Conservation (phyloP, 805 yeast genomes). For the Ogataea thermomethanolica region DNA sequence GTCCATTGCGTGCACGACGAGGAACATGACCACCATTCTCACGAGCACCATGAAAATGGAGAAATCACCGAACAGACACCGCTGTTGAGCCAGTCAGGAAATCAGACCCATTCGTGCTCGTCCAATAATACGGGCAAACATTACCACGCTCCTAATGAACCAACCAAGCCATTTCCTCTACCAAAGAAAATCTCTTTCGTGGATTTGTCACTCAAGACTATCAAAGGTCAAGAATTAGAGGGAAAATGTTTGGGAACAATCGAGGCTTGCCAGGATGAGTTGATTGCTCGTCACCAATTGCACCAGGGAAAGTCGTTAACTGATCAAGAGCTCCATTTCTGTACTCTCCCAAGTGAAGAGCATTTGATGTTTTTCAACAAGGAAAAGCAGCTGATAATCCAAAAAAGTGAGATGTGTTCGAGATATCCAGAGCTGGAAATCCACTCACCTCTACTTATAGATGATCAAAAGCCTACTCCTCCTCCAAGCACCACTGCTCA, state of each 20-base stretch:
- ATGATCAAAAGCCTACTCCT: constrained; percentile 5
- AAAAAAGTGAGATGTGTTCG: constrained; percentile 22
- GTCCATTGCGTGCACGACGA: constrained; percentile 77
- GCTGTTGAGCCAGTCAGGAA: neutral
- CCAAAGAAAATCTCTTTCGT: constrained; percentile 22
- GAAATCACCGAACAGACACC: neutral
- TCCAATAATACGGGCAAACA: constrained; percentile 1
- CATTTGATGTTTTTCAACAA: constrained; percentile 31
- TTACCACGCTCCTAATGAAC: neutral
- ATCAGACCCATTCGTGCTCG: neutral
- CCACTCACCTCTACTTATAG: constrained; percentile 30
- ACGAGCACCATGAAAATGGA: neutral
- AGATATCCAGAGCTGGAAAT: constrained; percentile 32
- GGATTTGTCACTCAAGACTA: constrained; percentile 31
- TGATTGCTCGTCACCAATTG: constrained; percentile 22
- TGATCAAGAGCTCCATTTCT: constrained; percentile 28
- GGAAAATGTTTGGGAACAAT: constrained; percentile 34
- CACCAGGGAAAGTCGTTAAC: constrained; percentile 15
- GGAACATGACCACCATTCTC: constrained; percentile 17
- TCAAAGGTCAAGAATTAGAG: constrained; percentile 26
- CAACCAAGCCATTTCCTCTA: neutral
- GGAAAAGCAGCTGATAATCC: constrained; percentile 25
- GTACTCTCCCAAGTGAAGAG: constrained; percentile 34
- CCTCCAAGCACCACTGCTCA: neutral
- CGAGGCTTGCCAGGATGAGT: constrained; percentile 27